Evolutionary conservation across 78 protist species (phyloP).

Genomic region (Anaeramoeba flamelloides): DNA sequence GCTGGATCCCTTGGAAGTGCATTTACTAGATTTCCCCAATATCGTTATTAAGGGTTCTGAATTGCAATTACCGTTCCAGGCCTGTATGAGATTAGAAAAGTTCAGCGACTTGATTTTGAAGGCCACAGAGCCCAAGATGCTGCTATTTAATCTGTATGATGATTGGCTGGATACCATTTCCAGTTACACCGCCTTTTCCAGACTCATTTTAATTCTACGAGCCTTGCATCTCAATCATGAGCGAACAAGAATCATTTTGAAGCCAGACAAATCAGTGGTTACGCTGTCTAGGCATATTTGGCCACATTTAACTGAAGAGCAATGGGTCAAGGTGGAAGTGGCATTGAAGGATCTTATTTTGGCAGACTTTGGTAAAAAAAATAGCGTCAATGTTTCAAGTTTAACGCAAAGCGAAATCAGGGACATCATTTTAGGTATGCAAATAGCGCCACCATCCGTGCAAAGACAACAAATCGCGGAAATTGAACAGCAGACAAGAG

Average conservation of each 20-base stretch:
- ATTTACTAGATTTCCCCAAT: conserved; percentile 73
- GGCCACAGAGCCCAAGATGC: conserved; percentile 97
- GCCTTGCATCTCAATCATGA: conserved; percentile 85
- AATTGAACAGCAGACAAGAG: conserved; percentile 76
- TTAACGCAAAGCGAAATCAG: conserved; percentile 95
- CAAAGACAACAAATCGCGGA: conserved; percentile 90
- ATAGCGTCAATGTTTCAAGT: conserved; percentile 84
- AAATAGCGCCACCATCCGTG: conserved; percentile 92
- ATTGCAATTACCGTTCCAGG: conserved; percentile 92
- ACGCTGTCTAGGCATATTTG: conserved; percentile 93
- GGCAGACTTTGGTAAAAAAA: conserved; percentile 94
- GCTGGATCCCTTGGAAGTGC: conserved; percentile 93
- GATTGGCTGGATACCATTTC: conserved; percentile 91
- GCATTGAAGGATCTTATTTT: conserved; percentile 89
- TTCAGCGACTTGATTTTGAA: conserved; percentile 88
- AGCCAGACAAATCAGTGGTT: conserved; percentile 65
- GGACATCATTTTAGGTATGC: conserved; percentile 98
- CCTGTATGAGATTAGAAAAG: conserved; percentile 81
- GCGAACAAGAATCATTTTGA: conserved; percentile 67
- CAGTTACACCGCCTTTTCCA: conserved; percentile 84
- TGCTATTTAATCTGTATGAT: conserved; percentile 88
- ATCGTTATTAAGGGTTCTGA: conserved; percentile 90
- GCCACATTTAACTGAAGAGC: conserved; percentile 92
- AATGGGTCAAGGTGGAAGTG: conserved; percentile 90
- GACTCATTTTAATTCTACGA: conserved; percentile 90